phyloP scores from a whole-genome alignment of 495 filamentous ascomycete genomes.

The Talaromyces ruber region DNA sequence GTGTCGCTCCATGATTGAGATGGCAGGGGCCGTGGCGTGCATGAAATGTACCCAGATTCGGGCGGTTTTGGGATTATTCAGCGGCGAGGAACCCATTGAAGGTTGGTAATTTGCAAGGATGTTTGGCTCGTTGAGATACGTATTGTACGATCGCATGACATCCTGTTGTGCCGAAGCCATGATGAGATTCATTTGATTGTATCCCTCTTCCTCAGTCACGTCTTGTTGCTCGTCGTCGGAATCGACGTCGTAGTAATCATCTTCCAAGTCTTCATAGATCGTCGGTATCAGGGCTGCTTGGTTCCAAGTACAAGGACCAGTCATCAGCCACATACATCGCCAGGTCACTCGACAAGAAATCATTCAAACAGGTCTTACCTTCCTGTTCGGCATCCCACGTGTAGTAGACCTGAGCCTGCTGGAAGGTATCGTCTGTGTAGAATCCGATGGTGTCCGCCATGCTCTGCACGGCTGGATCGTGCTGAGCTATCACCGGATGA shows the following conservation, averaged over 20 bases:
- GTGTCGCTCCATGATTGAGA: conserved; percentile 84
- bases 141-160: conserved; percentile 51
- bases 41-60: conserved; percentile 91
- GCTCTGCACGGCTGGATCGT: background rate
- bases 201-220: conserved; percentile 47
- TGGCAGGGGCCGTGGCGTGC: conserved; percentile 74
- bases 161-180: conserved; percentile 42
- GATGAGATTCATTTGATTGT: conserved; percentile 35
- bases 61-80: conserved; percentile 76
- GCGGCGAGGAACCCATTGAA: conserved; percentile 64
- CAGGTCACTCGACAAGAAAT: background rate
- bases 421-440: background rate
- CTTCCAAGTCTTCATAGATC: conserved; percentile 37
- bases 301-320: conserved; percentile 1
- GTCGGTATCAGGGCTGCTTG: conserved; percentile 7
- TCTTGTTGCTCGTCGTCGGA: conserved; percentile 60
- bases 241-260: conserved; percentile 54
- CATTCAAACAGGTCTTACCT: conserved; percentile 5
- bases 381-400: conserved; percentile 6
- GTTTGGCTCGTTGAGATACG: conserved; percentile 57
- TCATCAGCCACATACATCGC: conserved; percentile 4
- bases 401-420: conserved; percentile 2
- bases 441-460: background rate
- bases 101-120: conserved; percentile 74
- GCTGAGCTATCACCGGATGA: background rate